Conservation (phyloP, 371 early-diverging fungal genomes). For the Saksenaea oblongispora region DNA sequence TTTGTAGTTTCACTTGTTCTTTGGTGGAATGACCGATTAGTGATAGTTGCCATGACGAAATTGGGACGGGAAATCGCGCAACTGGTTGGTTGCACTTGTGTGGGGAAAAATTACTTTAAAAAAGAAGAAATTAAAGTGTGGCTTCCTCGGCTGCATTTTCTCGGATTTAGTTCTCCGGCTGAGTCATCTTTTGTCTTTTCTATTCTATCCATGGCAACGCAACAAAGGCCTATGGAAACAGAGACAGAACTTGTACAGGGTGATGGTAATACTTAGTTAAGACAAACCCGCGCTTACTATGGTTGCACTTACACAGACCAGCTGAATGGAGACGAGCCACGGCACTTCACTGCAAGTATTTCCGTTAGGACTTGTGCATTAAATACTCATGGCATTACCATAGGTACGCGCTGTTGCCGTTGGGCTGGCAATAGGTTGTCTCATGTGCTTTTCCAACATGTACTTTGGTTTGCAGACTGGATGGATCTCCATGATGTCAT, state of each 20-base stretch:
- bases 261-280: background rate
- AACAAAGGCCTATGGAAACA: background rate
- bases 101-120: no score
- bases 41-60: no score
- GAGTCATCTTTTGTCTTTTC: background rate
- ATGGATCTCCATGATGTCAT: slow-evolving; percentile 88
- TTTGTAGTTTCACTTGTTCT: no score
- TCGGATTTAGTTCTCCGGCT: background rate
- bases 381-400: background rate
- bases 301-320: background rate
- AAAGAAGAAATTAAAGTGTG: no score
- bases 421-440: slow-evolving; percentile 67
- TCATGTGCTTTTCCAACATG: slow-evolving; percentile 84
- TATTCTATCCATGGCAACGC: background rate
- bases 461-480: slow-evolving; percentile 87
- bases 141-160: background rate
- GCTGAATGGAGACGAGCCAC: background rate
- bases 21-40: no score
- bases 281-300: background rate
- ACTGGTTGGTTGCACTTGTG: no score
- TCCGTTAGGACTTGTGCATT: background rate
- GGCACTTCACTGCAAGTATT: slow-evolving; percentile 26
- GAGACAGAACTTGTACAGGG: background rate
- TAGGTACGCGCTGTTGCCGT: slow-evolving; percentile 63
- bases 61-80: no score